phyloP scores from a whole-genome alignment of 768 basidiomycete genomes.

The Lactarius psammicola region DNA sequence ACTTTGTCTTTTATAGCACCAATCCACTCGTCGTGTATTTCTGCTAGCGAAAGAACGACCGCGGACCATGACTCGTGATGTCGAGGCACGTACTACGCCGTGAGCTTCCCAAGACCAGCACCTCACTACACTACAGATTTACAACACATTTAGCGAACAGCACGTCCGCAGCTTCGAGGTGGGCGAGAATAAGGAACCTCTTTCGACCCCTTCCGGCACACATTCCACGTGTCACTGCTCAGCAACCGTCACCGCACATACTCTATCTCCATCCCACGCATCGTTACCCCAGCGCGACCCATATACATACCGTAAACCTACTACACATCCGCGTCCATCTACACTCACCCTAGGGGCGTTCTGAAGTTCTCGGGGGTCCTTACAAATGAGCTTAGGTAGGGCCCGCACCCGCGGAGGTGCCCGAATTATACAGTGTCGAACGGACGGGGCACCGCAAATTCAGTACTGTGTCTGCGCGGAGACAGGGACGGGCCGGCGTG shows the following conservation, averaged over 20 bases:
- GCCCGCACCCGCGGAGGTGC: slow-evolving; percentile 24
- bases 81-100: slow-evolving; percentile 49
- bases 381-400: slow-evolving; percentile 40
- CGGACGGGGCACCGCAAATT: too few relatives aligned
- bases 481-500: neutral
- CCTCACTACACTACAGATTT: slow-evolving; percentile 43
- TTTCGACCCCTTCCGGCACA: slow-evolving; percentile 57
- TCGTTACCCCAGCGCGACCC: slow-evolving; percentile 39
- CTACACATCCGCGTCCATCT: slow-evolving; percentile 42
- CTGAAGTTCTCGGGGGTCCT: slow-evolving; percentile 52
- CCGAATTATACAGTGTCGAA: slow-evolving; percentile 11
- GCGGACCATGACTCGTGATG: slow-evolving; percentile 43
- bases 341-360: slow-evolving; percentile 33
- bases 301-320: neutral
- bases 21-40: slow-evolving; percentile 67
- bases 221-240: slow-evolving; percentile 70
- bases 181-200: slow-evolving; percentile 44
- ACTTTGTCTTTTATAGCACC: slow-evolving; percentile 62
- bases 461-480: too few relatives aligned
- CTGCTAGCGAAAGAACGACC: slow-evolving; percentile 44
- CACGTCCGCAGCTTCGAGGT: slow-evolving; percentile 55
- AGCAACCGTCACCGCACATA: slow-evolving; percentile 70
- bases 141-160: slow-evolving; percentile 69
- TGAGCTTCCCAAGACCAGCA: neutral
- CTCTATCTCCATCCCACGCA: slow-evolving; percentile 48